phyloP scores from a whole-genome alignment of 148 eudicot genomes.

The Arctostaphylos glauca region DNA sequence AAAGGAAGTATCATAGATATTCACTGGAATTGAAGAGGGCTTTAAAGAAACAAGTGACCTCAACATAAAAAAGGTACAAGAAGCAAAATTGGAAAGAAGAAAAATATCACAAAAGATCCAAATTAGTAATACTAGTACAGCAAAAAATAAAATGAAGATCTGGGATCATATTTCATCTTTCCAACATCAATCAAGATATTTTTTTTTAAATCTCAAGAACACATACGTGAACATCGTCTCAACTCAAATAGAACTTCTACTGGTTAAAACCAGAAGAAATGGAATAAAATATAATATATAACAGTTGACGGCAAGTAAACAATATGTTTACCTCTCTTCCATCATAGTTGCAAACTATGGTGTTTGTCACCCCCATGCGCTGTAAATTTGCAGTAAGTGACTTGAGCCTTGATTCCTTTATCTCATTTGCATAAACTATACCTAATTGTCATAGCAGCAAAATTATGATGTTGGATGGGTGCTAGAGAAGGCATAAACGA shows the following conservation, averaged over 20 bases:
- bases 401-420: conserved; percentile 79
- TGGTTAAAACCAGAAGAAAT: neutral
- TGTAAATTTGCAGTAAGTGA: conserved; percentile 84
- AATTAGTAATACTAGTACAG: neutral
- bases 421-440: conserved; percentile 85
- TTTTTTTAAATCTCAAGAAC: neutral
- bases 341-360: conserved; percentile 80
- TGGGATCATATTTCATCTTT: neutral
- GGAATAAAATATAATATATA: neutral
- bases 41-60: neutral
- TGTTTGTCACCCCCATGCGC: conserved; percentile 96
- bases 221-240: neutral
- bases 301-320: neutral
- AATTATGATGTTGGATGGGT: neutral
- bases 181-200: neutral
- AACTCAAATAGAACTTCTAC: neutral
- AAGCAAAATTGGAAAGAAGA: neutral
- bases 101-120: neutral
- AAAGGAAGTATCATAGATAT: conserved; percentile 7
- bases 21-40: neutral
- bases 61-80: neutral
- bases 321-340: conserved; percentile 76
- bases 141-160: neutral
- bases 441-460: conserved; percentile 36
- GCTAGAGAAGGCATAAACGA: neutral